A percentile compares a stretch with the other conserved stretches of the same genome.
Conservation (phyloP, 2,329 filamentous ascomycete species). For the Calonectria hawksworthii region DNA sequence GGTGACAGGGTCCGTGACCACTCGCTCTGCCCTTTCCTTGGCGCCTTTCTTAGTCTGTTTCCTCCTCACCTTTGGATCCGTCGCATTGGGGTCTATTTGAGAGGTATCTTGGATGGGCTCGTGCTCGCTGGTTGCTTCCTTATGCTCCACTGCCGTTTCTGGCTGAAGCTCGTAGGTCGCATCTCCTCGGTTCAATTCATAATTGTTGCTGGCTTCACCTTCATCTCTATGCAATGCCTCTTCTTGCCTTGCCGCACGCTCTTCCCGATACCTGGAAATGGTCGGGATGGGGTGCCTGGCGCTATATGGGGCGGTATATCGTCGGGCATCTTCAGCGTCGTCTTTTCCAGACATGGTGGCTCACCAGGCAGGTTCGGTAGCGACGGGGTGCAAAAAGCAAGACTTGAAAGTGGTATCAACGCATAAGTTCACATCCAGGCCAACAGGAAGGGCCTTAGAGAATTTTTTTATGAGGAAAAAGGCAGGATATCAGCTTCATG, state of each 20-base stretch:
- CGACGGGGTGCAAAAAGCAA: slow-evolving; percentile 6
- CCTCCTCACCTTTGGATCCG: slow-evolving; percentile 62
- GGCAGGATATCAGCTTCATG: neutral
- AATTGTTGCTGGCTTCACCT: slow-evolving; percentile 28
- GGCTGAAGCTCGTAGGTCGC: slow-evolving; percentile 12
- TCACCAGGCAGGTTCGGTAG: slow-evolving; percentile 12
- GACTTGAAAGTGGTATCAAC: slow-evolving; percentile 8
- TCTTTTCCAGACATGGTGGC: slow-evolving; percentile 53
- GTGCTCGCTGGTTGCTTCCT: slow-evolving; percentile 25
- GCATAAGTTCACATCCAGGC: neutral
- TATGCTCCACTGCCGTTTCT: slow-evolving; percentile 14
- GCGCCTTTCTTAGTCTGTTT: slow-evolving; percentile 63
- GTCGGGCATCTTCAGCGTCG: slow-evolving; percentile 54
- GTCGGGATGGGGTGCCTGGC: slow-evolving; percentile 62
- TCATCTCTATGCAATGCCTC: slow-evolving; percentile 51
- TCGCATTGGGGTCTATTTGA: slow-evolving; percentile 51
- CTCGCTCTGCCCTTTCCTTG: slow-evolving; percentile 62
- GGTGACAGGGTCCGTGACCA: slow-evolving; percentile 81
- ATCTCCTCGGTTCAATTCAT: neutral
- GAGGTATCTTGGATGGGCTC: slow-evolving; percentile 52
- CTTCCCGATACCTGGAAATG: slow-evolving; percentile 63
- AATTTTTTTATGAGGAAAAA: neutral
- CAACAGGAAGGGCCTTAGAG: neutral
- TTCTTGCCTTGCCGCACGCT: slow-evolving; percentile 59
- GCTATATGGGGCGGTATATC: slow-evolving; percentile 58